Evolutionary conservation across 2,329 filamentous ascomycete genomes (phyloP).

Genomic region (Aspergillus ibericus): DNA sequence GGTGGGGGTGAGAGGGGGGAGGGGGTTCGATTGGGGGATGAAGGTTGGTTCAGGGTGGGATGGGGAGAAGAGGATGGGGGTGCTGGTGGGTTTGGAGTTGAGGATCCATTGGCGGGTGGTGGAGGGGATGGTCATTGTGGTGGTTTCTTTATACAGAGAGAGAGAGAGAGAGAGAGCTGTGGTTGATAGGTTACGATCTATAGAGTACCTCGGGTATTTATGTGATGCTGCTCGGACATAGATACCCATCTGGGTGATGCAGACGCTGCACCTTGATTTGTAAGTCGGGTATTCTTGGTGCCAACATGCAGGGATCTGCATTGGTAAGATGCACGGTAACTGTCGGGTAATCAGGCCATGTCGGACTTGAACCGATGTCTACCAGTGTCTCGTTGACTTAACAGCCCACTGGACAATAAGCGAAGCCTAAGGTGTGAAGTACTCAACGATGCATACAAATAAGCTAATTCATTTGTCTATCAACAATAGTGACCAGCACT

Average conservation of each 20-base stretch:
- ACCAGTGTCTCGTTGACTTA: too few species aligned
- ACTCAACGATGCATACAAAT: too few species aligned
- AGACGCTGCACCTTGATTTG: not conserved
- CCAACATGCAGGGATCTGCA: too few species aligned
- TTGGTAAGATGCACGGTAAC: too few species aligned
- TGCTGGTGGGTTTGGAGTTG: constrained; percentile 38
- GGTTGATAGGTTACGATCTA: not conserved
- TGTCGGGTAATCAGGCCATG: not conserved
- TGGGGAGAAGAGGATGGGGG: constrained; percentile 29
- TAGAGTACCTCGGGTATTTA: not conserved
- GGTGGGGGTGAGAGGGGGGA: constrained; percentile 38
- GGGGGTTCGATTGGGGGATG: constrained; percentile 16
- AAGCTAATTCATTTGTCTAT: not conserved
- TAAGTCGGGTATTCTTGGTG: not conserved
- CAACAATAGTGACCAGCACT: constrained; percentile 20
- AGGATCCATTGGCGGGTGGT: constrained; percentile 47
- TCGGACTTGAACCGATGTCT: not conserved
- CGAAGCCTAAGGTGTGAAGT: too few species aligned
- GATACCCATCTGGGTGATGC: not conserved
- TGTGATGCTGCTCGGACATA: not conserved
- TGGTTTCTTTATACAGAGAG: not conserved
- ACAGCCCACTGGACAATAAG: too few species aligned
- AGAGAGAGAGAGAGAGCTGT: not conserved
- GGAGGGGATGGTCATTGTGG: not conserved
- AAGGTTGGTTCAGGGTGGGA: constrained; percentile 9